Conservation (phyloP, 176 grass and related monocot genomes). For the Oryza glumipatula region DNA sequence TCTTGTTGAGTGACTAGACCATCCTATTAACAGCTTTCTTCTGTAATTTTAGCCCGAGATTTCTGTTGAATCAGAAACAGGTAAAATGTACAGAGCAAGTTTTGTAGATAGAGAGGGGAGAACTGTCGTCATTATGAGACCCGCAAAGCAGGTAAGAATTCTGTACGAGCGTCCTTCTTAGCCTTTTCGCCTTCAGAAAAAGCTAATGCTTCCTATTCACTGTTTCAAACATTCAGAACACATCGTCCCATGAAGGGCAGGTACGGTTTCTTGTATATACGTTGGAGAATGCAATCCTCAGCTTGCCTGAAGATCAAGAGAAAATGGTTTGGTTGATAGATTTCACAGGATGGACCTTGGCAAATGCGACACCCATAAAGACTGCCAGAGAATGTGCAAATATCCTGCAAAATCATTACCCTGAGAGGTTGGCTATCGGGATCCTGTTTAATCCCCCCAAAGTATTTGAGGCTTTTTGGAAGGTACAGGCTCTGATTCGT, state of each 20-base stretch:
- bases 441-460: slow-evolving; percentile 82
- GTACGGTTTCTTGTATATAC: slow-evolving; percentile 65
- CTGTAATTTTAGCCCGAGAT: slow-evolving; percentile 59
- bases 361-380: slow-evolving; percentile 66
- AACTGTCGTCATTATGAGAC: slow-evolving; percentile 70
- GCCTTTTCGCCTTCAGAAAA: neutral
- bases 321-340: slow-evolving; percentile 93
- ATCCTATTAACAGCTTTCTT: neutral
- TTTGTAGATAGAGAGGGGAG: slow-evolving; percentile 79
- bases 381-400: slow-evolving; percentile 63
- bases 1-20: neutral
- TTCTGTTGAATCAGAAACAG: slow-evolving; percentile 77
- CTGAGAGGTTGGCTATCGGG: slow-evolving; percentile 70
- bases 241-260: slow-evolving; percentile 65
- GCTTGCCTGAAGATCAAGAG: slow-evolving; percentile 69
- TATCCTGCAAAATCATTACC: slow-evolving; percentile 87
- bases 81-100: slow-evolving; percentile 75
- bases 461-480: slow-evolving; percentile 86
- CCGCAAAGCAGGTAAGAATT: slow-evolving; percentile 66
- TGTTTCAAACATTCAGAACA: slow-evolving; percentile 61
- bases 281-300: slow-evolving; percentile 81
- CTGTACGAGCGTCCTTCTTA: slow-evolving; percentile 1
- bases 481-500: slow-evolving; percentile 44
- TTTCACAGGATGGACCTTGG: slow-evolving; percentile 88
- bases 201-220: neutral